phyloP scores from a whole-genome alignment of 108 stramenopile genomes.

The Cyclotella atomus region DNA sequence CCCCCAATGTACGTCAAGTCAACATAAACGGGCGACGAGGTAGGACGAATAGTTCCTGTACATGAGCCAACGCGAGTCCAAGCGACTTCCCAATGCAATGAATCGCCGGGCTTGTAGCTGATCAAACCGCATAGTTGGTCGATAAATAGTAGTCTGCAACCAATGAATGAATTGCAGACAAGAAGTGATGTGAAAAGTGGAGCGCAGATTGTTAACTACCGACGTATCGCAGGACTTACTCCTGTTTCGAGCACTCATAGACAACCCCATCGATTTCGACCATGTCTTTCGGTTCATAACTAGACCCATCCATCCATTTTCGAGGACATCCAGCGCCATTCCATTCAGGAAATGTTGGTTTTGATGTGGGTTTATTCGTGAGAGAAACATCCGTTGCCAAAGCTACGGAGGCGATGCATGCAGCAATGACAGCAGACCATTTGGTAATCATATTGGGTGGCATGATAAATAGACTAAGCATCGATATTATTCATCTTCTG shows the following conservation, averaged over 20 bases:
- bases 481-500: no score
- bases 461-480: no score
- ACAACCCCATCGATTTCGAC: not conserved
- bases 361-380: no score
- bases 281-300: not conserved
- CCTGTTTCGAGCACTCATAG: not conserved
- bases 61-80: slow-evolving; percentile 3
- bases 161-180: not conserved
- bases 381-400: no score
- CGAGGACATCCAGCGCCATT: not conserved
- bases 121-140: not conserved
- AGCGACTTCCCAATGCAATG: not conserved
- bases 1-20: not conserved
- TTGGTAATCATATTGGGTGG: no score
- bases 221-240: not conserved
- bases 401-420: no score
- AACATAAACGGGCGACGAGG: not conserved
- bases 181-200: not conserved
- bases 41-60: not conserved
- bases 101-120: not conserved
- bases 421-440: no score
- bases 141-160: not conserved
- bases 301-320: not conserved
- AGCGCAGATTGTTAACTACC: no score
- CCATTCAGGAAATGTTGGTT: not conserved